A percentile compares a stretch with the other conserved stretches of the same genome.
Evolutionary conservation across 305 asterid species (phyloP).

Genomic region (Fraxinus nigra): DNA sequence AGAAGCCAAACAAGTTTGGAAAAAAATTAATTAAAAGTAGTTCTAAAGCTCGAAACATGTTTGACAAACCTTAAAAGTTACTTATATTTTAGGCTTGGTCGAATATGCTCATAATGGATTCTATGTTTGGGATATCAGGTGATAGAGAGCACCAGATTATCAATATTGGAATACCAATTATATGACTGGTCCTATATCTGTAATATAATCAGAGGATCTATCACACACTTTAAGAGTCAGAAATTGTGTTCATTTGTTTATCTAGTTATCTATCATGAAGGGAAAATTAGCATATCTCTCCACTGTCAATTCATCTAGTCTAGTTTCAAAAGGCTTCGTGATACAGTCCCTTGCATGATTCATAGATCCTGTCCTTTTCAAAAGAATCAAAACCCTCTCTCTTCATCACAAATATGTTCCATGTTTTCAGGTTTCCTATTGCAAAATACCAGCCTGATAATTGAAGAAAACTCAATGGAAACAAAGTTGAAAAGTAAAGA

Average conservation of each 20-base stretch:
- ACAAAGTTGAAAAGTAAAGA: slow-evolving; percentile 12
- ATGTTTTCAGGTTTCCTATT: slow-evolving; percentile 10
- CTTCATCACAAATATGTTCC: slow-evolving; percentile 11
- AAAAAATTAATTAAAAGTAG: neutral
- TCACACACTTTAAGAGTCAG: neutral
- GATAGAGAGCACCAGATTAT: neutral
- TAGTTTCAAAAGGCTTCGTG: neutral
- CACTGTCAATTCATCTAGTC: neutral
- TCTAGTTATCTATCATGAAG: neutral
- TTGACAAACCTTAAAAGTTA: neutral
- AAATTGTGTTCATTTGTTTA: neutral
- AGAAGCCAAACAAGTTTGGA: neutral
- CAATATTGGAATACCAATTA: neutral
- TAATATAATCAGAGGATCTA: neutral
- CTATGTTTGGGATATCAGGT: neutral
- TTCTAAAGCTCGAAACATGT: neutral
- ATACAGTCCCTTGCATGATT: neutral
- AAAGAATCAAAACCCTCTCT: neutral
- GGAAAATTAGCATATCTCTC: neutral
- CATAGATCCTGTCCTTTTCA: slow-evolving; percentile 6
- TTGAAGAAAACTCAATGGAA: neutral
- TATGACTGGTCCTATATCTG: neutral
- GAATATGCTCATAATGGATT: neutral
- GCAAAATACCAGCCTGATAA: slow-evolving; percentile 9
- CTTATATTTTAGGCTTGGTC: neutral